These are phyloP conservation scores for Reutealis trisperma DNA, from an alignment of 345 rosid genomes.

Conservation along the genomic window DNA sequence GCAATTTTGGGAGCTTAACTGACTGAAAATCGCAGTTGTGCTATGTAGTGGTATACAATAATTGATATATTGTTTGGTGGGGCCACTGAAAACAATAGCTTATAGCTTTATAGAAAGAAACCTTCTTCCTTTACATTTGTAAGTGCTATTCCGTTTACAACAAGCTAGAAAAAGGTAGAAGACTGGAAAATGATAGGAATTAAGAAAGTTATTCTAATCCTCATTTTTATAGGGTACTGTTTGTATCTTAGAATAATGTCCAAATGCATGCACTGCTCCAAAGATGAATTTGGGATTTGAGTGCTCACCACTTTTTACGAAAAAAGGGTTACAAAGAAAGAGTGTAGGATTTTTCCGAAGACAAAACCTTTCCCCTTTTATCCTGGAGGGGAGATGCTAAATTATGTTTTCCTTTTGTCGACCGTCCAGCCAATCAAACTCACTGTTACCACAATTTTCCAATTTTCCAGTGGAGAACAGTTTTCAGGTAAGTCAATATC, in stretches of 20 bases:
- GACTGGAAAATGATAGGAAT: not conserved
- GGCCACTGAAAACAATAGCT: too few species aligned
- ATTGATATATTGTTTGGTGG: too few species aligned
- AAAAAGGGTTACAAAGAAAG: too few species aligned
- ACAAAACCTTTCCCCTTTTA: not conserved
- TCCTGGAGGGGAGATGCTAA: not conserved
- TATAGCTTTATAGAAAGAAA: too few species aligned
- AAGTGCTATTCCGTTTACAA: not conserved
- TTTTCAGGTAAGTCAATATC: too few species aligned
- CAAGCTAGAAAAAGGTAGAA: not conserved
- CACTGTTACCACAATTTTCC: not conserved
- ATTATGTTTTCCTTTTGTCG: not conserved
- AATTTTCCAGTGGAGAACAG: too few species aligned
- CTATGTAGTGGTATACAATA: too few species aligned
- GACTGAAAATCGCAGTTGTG: too few species aligned
- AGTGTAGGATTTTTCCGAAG: too few species aligned
- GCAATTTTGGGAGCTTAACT: too few species aligned
- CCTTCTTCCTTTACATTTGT: too few species aligned
- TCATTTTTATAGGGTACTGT: not conserved
- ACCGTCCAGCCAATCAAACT: not conserved
- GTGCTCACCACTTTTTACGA: not conserved
- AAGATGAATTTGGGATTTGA: not conserved
- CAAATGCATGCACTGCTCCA: not conserved
- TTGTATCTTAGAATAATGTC: not conserved
- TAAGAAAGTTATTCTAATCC: not conserved